Evolutionary conservation across 352 stramenopile species (phyloP).

Genomic region (Phytophthora sp.): DNA sequence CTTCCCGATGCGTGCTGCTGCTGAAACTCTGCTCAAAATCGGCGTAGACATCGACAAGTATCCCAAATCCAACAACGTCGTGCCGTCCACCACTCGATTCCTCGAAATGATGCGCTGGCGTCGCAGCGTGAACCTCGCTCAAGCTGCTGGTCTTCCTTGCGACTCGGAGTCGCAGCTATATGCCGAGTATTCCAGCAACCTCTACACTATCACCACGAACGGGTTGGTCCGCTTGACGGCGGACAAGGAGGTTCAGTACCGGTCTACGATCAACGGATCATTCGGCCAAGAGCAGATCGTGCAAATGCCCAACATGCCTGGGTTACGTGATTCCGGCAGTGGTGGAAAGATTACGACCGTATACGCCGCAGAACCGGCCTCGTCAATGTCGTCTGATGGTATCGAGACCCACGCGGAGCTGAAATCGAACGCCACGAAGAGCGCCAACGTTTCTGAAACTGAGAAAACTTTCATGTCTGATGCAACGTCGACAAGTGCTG

Average conservation of each 20-base stretch:
- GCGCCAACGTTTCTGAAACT: background rate
- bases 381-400: slow-evolving; percentile 1
- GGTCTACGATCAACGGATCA: slow-evolving; percentile 14
- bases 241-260: slow-evolving; percentile 55
- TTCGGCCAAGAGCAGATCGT: slow-evolving; percentile 32
- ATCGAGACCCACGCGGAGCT: background rate
- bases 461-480: slow-evolving; percentile 11
- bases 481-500: slow-evolving; percentile 8
- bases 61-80: slow-evolving; percentile 1
- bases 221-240: slow-evolving; percentile 44
- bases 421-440: slow-evolving; percentile 3
- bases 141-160: slow-evolving; percentile 40
- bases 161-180: slow-evolving; percentile 55
- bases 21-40: slow-evolving; percentile 62
- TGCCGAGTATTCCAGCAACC: slow-evolving; percentile 47
- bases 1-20: slow-evolving; percentile 49
- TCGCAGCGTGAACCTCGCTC: slow-evolving; percentile 52
- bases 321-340: slow-evolving; percentile 5
- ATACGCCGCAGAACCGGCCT: background rate
- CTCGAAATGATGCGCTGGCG: slow-evolving; percentile 52
- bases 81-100: slow-evolving; percentile 50
- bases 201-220: slow-evolving; percentile 45
- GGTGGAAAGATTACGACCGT: background rate
- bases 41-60: slow-evolving; percentile 44
- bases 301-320: slow-evolving; percentile 17